Percentiles rank a stretch among this genome's conserved stretches.
Conservation (phyloP, 306 rosid genomes). For the Oemleria cerasiformis region DNA sequence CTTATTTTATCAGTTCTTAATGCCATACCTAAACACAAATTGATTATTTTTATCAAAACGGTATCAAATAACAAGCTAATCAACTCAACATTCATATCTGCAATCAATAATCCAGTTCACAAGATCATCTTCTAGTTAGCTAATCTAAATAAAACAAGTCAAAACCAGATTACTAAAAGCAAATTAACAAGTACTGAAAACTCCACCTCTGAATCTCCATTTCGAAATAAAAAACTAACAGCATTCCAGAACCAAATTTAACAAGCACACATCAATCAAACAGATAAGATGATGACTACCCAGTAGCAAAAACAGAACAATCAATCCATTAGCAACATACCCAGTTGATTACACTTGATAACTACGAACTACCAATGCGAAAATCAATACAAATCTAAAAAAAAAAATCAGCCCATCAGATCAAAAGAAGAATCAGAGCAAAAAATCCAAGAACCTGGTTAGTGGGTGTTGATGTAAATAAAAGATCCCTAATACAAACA, state of each 20-base stretch:
- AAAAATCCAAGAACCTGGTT: conserved; percentile 25
- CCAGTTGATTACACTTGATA: conserved; percentile 28
- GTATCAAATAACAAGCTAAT: background rate
- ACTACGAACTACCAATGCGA: conserved; percentile 27
- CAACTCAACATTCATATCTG: conserved; percentile 18
- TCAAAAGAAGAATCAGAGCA: conserved; percentile 39
- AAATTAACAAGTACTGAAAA: conserved; percentile 27
- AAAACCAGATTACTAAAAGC: conserved; percentile 29
- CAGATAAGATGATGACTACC: conserved; percentile 13
- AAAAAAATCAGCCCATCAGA: conserved; percentile 35
- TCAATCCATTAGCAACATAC: conserved; percentile 31
- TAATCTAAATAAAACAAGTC: conserved; percentile 19
- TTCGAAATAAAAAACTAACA: conserved; percentile 27
- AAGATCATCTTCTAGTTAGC: conserved; percentile 25
- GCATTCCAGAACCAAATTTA: conserved; percentile 29
- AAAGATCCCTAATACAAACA: conserved; percentile 47
- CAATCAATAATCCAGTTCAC: conserved; percentile 26
- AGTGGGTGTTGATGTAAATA: conserved; percentile 16
- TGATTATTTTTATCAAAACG: conserved; percentile 14
- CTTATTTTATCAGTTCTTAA: conserved; percentile 13
- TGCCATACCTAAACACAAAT: conserved; percentile 25
- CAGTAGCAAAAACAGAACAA: conserved; percentile 33
- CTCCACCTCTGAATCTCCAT: conserved; percentile 42
- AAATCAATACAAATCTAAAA: conserved; percentile 29
- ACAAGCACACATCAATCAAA: conserved; percentile 20